Evolutionary conservation across 306 rosid genomes (phyloP), one percentile per base, ranked within the genome.

Genomic region (Lathyrus aphaca): DNA sequence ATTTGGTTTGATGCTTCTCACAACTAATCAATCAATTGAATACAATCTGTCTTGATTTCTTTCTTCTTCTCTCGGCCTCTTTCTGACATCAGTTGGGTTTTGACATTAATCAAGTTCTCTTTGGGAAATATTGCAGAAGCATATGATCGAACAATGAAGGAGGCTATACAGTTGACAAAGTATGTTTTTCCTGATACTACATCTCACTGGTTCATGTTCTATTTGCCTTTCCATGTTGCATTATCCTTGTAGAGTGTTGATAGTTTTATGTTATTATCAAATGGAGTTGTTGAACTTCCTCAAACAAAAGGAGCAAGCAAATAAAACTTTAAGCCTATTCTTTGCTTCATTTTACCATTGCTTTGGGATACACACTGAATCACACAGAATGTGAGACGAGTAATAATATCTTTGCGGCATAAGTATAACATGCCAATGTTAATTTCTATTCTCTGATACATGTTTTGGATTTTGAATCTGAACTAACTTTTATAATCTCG

Each of bases 161-260:
- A 91, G 77, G 97, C 97, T 27, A 86, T 88, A 77, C 77, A 78
- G 76, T 21, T 79, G 62, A 79, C 87, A 21, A 83, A 77, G 97
- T 91, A 81, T 79, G 94, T 60, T 58, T 30, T 55, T 21, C 30
- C 62, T 45, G 43, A 59, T 48, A 45, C 15, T 18, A 42, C 16
- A 40, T 39, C 18, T 43, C 62, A 19, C 53, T 12, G 44, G 23
- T 54, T 37, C 48, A 42, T 68, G 16, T 49, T 73, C 30, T 62
- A 40, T 39, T 44, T 70, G 37, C 30, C 12, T 37, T 64, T 30
- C 53, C 5, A 18, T 30, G 38, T 65, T 58, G 65, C 35, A 10
- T 37, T 65, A 3, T 49, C 66, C 27, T 53, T 43, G 61, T 65
- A 19, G 59, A 69, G 71, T 32, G 66, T 19, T n/a, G 42, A 38